These are phyloP conservation scores for Colletotrichum tropicicola DNA, from an alignment of 2,329 filamentous ascomycete genomes.

Conservation along the genomic window DNA sequence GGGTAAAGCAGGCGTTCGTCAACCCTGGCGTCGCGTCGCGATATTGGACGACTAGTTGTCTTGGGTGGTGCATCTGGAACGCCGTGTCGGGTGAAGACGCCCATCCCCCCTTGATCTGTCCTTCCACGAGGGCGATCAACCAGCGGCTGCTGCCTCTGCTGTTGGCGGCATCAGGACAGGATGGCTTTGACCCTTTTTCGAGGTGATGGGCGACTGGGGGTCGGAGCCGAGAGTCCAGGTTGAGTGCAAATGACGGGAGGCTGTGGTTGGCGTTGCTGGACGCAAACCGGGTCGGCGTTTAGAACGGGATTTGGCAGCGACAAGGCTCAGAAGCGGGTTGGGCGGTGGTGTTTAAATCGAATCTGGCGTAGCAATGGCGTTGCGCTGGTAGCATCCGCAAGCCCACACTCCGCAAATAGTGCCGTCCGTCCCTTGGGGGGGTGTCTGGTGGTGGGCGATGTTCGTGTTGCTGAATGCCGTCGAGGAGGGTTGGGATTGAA, in stretches of 20 bases:
- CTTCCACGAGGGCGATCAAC: not conserved
- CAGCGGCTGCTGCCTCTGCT: not conserved
- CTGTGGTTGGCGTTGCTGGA: not conserved
- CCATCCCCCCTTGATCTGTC: not conserved
- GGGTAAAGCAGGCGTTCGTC: not conserved
- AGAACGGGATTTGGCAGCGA: constrained; percentile 2
- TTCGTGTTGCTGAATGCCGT: not conserved
- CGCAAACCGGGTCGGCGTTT: not conserved
- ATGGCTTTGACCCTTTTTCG: constrained; percentile 13
- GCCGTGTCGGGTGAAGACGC: constrained; percentile 10
- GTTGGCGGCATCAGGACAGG: not conserved
- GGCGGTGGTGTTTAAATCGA: not conserved
- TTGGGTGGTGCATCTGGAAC: constrained; percentile 6
- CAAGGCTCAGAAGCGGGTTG: not conserved
- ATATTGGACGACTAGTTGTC: constrained; percentile 8
- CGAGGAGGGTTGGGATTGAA: not conserved
- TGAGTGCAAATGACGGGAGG: not conserved
- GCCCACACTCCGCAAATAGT: constrained; percentile 1
- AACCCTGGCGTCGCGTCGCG: not conserved
- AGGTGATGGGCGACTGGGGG: not conserved
- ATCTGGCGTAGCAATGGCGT: not conserved
- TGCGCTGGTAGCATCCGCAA: constrained; percentile 9
- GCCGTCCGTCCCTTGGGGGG: not conserved
- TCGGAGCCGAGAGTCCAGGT: not conserved
- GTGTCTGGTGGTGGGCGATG: not conserved